phyloP scores from a whole-genome alignment of 73 alveolate species.

The Symbiodinium natans region DNA sequence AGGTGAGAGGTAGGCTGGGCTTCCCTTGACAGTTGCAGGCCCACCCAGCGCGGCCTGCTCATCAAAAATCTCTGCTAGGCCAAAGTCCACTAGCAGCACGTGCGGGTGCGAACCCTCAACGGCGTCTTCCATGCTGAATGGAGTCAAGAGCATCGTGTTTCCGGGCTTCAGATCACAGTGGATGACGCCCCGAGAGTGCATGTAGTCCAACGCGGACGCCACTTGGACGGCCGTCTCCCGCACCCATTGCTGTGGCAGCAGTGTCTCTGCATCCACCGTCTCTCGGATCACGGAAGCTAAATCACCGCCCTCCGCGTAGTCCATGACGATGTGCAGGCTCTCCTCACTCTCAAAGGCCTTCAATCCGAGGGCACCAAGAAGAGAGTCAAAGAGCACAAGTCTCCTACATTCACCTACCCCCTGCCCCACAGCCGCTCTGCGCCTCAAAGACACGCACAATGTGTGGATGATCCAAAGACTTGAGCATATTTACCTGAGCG shows the following conservation, averaged over 20 bases:
- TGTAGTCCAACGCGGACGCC: constrained; percentile 70
- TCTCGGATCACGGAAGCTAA: constrained; percentile 71
- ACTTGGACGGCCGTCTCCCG: constrained; percentile 55
- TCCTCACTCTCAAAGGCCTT: constrained; percentile 79
- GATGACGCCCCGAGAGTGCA: constrained; percentile 92
- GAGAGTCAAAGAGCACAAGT: neutral
- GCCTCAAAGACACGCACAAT: constrained; percentile 92
- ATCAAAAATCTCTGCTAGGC: constrained; percentile 88
- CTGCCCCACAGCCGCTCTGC: neutral
- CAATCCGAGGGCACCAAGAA: no score
- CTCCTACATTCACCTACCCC: neutral
- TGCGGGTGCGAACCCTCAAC: constrained; percentile 50
- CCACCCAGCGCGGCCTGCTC: constrained; percentile 93
- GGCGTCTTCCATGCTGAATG: constrained; percentile 52
- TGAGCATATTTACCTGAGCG: constrained; percentile 81
- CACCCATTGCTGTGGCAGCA: constrained; percentile 65
- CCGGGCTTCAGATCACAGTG: constrained; percentile 85
- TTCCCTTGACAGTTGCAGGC: constrained; percentile 82
- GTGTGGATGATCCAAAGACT: constrained; percentile 91
- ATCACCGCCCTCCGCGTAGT: constrained; percentile 91
- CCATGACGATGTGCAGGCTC: constrained; percentile 86
- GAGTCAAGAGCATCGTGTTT: constrained; percentile 83
- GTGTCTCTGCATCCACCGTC: constrained; percentile 34
- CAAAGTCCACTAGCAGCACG: constrained; percentile 82
- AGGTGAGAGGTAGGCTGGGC: constrained; percentile 94